These are phyloP conservation scores for Orychophragmus violaceus DNA, from an alignment of 345 rosid species.

Conservation along the genomic window DNA sequence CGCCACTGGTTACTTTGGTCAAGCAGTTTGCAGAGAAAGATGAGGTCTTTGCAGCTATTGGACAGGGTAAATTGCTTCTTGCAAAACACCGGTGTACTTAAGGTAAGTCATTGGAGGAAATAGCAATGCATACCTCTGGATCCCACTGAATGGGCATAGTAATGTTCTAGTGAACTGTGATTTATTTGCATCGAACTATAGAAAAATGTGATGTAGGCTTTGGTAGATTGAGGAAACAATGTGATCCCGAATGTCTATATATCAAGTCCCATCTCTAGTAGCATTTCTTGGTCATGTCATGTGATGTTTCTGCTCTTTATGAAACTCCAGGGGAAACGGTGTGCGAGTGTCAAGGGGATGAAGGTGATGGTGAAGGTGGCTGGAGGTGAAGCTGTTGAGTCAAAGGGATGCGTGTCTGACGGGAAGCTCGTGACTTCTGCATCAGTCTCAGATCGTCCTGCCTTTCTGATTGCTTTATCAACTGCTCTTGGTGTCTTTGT, in stretches of 20 bases:
- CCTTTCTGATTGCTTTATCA: constrained; percentile 32
- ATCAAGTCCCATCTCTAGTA: not conserved
- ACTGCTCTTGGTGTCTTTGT: constrained; percentile 33
- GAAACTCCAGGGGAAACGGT: constrained; percentile 21
- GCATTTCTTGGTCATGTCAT: not conserved
- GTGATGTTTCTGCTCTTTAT: not conserved
- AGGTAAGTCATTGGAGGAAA: too few relatives aligned
- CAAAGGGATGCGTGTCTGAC: constrained; percentile 33
- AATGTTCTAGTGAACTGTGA: not conserved
- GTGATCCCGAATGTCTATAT: not conserved
- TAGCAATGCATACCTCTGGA: too few relatives aligned
- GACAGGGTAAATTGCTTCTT: constrained; percentile 45
- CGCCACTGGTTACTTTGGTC: constrained; percentile 33
- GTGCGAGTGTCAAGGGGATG: constrained; percentile 38
- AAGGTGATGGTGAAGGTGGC: constrained; percentile 41
- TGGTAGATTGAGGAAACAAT: not conserved
- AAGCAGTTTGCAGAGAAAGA: constrained; percentile 35
- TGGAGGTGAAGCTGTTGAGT: constrained; percentile 39
- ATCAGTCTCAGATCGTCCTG: constrained; percentile 36
- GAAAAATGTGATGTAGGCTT: constrained; percentile 14
- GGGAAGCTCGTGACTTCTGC: constrained; percentile 46
- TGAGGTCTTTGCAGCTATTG: constrained; percentile 42
- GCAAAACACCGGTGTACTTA: constrained; percentile 39
- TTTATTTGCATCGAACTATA: constrained; percentile 18
- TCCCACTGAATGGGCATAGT: too few relatives aligned